These are phyloP conservation scores for Astraeus odoratus DNA, from an alignment of 768 basidiomycete species.

Conservation along the genomic window DNA sequence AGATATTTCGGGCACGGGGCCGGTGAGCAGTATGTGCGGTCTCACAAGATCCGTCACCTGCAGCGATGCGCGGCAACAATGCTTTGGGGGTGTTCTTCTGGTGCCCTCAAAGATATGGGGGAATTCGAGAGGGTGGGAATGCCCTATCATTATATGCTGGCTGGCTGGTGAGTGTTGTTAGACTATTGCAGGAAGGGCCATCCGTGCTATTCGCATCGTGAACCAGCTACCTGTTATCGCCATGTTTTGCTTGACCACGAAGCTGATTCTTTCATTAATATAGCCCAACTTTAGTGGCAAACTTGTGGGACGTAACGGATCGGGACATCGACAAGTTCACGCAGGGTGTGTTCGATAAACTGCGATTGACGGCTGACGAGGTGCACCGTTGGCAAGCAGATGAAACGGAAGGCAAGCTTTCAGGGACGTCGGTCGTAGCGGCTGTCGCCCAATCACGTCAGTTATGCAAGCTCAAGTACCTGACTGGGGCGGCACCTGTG, in stretches of 20 bases:
- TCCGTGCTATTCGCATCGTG: too few relatives aligned
- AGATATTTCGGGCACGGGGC: conserved; percentile 99
- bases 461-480: conserved; percentile 81
- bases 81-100: conserved; percentile 99
- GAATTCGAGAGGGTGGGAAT: conserved; percentile 92
- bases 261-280: conserved; percentile 3
- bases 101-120: conserved; percentile 80
- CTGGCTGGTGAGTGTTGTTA: conserved; percentile 75
- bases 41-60: conserved; percentile 77
- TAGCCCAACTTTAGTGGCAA: conserved; percentile 89
- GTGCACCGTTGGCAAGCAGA: conserved; percentile 5
- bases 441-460: conserved; percentile 80
- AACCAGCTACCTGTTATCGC: not conserved
- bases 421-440: conserved; percentile 46
- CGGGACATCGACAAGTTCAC: conserved; percentile 94
- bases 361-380: conserved; percentile 40
- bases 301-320: conserved; percentile 98
- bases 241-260: not conserved
- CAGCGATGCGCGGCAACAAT: conserved; percentile 87
- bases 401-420: conserved; percentile 8
- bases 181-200: too few relatives aligned
- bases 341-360: conserved; percentile 69
- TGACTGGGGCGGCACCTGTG: conserved; percentile 93
- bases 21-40: conserved; percentile 88
- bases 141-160: conserved; percentile 93